Base-by-base conservation (phyloP, 2,329 filamentous ascomycete species). In the Aspergillus sp. region DNA sequence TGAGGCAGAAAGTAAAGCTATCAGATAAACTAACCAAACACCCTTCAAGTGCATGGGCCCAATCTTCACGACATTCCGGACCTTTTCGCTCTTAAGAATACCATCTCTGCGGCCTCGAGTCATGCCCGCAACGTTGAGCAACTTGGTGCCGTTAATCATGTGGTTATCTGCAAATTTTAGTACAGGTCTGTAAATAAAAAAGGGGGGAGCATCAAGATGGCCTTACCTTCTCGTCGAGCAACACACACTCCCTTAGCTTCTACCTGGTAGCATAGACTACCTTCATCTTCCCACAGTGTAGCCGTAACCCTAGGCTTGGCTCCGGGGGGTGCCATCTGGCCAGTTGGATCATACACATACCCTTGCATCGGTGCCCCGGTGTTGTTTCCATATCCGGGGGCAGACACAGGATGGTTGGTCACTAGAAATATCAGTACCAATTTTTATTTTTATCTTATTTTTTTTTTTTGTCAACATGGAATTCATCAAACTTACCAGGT, bases 41-140 rank as follows among this genome's bases (percentile, higher is more conserved):
- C 95, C 95, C 79, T 99, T 99, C 45, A 99, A 79, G 73, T 98
- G 95, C 95, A 99, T 99, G 4, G 95, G 95, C 0, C 95, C 95
- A 73, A 99, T 98, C 79, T 99, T 99, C 60, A 98, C 95, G 12
- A 98, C 95, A 75, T 97, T 93, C 66, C 95, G 88, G 57, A 93
- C 86, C 77, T 98, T 99, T 77, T 98, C 95, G 73, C 93, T 97
- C 80, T 99, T 99, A 58, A 99, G 78, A 65, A 99, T 98, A 48
- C 95, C 95, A 71, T 99, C 95, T 69, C 95, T 86, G 64, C 95
- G 88, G 56, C 95, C 95, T 73, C 95, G 86, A 14, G 95, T 99
- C 95, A 99, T 99, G 12, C 95, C 93, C 51, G 95, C 95, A 53
- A 99, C 95, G 65, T 99, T 99, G 57, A 98, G 80, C 57, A 99